A percentile compares a stretch with the other conserved stretches of the same genome.
These are phyloP conservation scores for Brassica incana DNA, from an alignment of 345 rosid species.

Conservation along the genomic window DNA sequence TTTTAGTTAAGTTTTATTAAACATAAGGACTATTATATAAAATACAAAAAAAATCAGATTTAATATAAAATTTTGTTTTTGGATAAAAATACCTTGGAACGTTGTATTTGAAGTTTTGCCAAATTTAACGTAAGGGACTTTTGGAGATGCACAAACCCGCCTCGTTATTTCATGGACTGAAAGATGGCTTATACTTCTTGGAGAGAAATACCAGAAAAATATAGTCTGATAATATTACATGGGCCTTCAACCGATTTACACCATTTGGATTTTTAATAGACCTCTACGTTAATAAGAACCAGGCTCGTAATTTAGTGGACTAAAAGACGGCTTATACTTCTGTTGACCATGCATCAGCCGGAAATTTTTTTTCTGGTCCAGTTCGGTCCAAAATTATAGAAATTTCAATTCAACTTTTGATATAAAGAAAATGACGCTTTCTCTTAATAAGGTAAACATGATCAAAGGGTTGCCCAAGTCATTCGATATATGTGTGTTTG, in stretches of 20 bases:
- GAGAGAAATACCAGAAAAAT: background rate
- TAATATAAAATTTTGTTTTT: too few species aligned
- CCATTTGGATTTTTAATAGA: background rate
- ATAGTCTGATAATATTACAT: background rate
- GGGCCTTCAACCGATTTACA: background rate
- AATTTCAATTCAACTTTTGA: background rate
- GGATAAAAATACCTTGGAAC: too few species aligned
- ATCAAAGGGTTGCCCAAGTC: background rate
- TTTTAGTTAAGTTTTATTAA: too few species aligned
- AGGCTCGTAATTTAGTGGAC: background rate
- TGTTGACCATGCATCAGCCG: background rate
- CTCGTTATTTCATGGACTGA: too few species aligned
- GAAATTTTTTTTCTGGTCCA: background rate
- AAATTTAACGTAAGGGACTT: too few species aligned
- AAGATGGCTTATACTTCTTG: too few species aligned
- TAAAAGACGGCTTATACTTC: too few species aligned
- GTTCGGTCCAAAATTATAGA: background rate
- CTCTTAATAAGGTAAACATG: slow-evolving; percentile 17
- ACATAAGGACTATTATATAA: too few species aligned
- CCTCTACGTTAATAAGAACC: background rate
- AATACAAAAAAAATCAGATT: too few species aligned
- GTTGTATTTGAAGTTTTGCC: too few species aligned
- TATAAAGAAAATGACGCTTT: slow-evolving; percentile 6
- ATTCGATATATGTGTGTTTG: background rate
- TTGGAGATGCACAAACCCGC: too few species aligned